Base-by-base conservation (phyloP, 257 asterid genomes). In the Rehmannia glutinosa region DNA sequence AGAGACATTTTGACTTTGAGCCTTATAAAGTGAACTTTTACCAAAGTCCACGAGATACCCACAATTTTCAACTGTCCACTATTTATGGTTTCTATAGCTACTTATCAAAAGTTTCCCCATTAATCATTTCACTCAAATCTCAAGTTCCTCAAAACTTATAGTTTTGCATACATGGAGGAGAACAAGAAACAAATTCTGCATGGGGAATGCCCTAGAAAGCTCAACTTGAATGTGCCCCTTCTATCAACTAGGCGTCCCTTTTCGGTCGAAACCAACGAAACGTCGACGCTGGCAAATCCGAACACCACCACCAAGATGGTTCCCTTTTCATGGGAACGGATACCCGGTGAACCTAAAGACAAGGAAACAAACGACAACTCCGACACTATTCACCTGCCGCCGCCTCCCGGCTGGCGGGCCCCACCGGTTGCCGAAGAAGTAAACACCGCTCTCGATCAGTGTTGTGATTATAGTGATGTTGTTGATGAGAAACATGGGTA, bases 281-380 rank as follows among this genome's bases (percentile, higher is more conserved):
- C 11, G 8, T 9, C 42, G 9, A 15, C 20, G 55, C 55, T 19
- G 3, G n/a, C 61, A 35, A 38, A 45, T 3, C 27, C 55, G 47
- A 20, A 30, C 11, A 3, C 58, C 38, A 38, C 41, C 0, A 56
- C 58, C 45, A 68, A 73, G 56, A 82, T 87, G 77, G 85, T 88
- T 25, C 96, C 97, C 3, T 91, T 91, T 65, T 91, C 91, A 12
- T 88, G 96, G 93, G 96, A 88, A 64, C 72, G 81, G 74, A 75
- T 71, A 50, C 91, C 97, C 1, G 96, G 92, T 11, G 84, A 83
- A 75, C 97, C 96, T 4, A 88, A 88, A 62, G 80, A 81, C 64
- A 45, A 12, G 3, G 64, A 58, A 1, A 2, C 28, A 12, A 38
- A 16, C 5, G 71, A 66, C 1, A 38, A 16, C n/a, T n/a, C n/a